phyloP scores from a whole-genome alignment of 306 rosid genomes.

The Casuarina cunninghamiana region DNA sequence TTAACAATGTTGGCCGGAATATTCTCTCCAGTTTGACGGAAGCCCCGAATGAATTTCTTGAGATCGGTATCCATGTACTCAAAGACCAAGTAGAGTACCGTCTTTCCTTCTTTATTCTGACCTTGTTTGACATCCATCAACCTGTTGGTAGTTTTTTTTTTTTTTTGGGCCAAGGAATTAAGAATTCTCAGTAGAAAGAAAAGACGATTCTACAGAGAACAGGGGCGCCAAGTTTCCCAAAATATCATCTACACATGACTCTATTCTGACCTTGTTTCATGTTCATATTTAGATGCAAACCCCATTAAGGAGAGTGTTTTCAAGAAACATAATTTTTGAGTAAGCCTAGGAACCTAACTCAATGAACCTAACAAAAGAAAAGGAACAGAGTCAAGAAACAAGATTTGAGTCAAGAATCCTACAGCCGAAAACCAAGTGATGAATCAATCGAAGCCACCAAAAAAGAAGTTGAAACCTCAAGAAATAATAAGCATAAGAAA shows the following conservation, averaged over 20 bases:
- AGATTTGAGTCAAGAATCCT: background rate
- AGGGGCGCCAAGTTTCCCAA: too few relatives aligned
- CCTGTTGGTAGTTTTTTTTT: constrained; percentile 24
- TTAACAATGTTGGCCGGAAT: constrained; percentile 53
- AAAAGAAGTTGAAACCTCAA: background rate
- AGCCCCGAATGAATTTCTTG: constrained; percentile 69
- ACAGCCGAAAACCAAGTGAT: background rate
- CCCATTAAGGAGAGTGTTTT: background rate
- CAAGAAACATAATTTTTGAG: background rate
- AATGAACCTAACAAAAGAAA: background rate
- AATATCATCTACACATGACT: too few relatives aligned
- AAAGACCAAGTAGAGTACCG: constrained; percentile 84
- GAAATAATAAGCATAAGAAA: background rate
- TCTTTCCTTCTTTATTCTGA: constrained; percentile 84
- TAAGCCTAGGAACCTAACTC: background rate
- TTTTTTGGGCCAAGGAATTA: background rate
- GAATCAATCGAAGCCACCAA: background rate
- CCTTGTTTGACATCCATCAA: constrained; percentile 94
- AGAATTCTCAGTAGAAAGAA: background rate
- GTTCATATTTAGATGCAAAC: background rate
- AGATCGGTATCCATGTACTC: constrained; percentile 94
- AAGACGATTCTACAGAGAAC: background rate
- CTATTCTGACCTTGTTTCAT: background rate
- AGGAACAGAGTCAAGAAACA: background rate
- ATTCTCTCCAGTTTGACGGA: constrained; percentile 60